Base-by-base conservation (phyloP, 768 basidiomycete species). In the Coprinellus micaceus region DNA sequence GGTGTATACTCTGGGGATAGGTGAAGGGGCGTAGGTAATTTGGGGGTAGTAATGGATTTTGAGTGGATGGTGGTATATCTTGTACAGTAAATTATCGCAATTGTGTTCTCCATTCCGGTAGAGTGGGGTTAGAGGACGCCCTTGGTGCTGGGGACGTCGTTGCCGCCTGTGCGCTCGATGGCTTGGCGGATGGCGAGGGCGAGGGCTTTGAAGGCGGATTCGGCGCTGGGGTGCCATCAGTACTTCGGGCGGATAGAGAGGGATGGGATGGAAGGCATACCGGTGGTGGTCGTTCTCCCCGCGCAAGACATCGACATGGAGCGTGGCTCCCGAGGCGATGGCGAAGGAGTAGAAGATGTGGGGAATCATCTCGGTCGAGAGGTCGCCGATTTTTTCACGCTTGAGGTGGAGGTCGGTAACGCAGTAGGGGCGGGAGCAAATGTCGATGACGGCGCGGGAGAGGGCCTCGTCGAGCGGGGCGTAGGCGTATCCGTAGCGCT, bases 261-360 rank as follows among this genome's bases (percentile, higher is more conserved):
- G 49, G 41, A 36, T 47, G 50, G 41, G 40, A 45, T 24, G 29
- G 21, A 25, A 9, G 25, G 56, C 85, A 58, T 65, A 94, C 96
- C 91, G 85, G 73, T 98, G 97, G 70, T 99, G 97, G 67, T 99
- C 97, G 73, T 99, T 99, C 64, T 93, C 88, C 40, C 97, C 97
- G 30, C 94, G 81, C 41, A 99, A 77, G 41, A 93, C 94, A 66
- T 99, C 97, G 50, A 98, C 81, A 66, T 98, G 96, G 46, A 99
- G 77, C 2, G 97, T 98, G 21, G 86, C 88, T 6, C 95, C 95
- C 1, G 96, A 90, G 0, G 93, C 92, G 60, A 94, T 94, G n/a
- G 96, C 91, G 67, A 99, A 99, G 3, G 94, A 97, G 75, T 97
- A 89, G 71, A 99, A 92, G 53, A 99, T 81, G 69, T 99, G 97